These are phyloP conservation scores for Penicillium sp. DNA, from an alignment of 2,329 filamentous ascomycete genomes.

Conservation along the genomic window DNA sequence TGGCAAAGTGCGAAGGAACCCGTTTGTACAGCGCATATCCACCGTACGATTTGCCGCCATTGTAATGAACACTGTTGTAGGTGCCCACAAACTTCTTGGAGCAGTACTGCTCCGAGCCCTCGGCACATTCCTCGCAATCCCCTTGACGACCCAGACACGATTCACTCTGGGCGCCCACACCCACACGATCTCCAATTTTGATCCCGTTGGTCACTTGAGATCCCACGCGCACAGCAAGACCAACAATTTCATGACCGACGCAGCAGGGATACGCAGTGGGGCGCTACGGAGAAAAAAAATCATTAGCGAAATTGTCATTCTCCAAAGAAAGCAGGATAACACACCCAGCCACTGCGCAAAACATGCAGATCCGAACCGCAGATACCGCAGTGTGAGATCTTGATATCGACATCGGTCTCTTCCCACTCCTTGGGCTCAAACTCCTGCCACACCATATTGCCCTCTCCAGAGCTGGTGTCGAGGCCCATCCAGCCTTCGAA, in stretches of 20 bases:
- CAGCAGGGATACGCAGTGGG: constrained; percentile 42
- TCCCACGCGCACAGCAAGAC: constrained; percentile 54
- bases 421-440: constrained; percentile 62
- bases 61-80: constrained; percentile 31
- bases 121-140: constrained; percentile 51
- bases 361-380: constrained; percentile 59
- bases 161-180: constrained; percentile 57
- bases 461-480: constrained; percentile 45
- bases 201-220: constrained; percentile 32
- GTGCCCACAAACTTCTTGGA: constrained; percentile 27
- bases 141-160: constrained; percentile 45
- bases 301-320: no score
- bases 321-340: no score
- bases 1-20: constrained; percentile 52
- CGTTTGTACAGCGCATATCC: constrained; percentile 57
- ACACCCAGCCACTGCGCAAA: constrained; percentile 46
- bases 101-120: constrained; percentile 39
- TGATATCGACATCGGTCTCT: constrained; percentile 60
- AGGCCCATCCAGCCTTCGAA: constrained; percentile 56
- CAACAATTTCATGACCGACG: constrained; percentile 62
- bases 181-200: constrained; percentile 37
- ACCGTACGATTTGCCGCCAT: constrained; percentile 61
- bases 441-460: constrained; percentile 51
- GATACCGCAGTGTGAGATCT: constrained; percentile 59
- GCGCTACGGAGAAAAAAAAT: constrained; percentile 17